These are phyloP conservation scores for Plantago elongata DNA, from an alignment of 257 asterid species.

Conservation along the genomic window DNA sequence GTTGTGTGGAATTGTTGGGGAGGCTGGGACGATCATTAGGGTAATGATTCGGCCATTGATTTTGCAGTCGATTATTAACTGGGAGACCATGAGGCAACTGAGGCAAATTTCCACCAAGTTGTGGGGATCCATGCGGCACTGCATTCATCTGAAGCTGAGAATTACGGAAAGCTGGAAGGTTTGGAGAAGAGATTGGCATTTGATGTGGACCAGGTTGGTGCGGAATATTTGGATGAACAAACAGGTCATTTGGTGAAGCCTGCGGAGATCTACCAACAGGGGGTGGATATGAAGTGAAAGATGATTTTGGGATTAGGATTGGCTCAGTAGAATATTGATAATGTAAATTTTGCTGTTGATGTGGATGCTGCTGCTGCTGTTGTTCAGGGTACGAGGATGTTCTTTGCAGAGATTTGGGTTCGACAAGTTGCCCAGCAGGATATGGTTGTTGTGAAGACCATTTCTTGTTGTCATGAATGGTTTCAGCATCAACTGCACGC, in stretches of 20 bases:
- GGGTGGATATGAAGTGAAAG: constrained; percentile 76
- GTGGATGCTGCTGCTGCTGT: constrained; percentile 59
- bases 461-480: constrained; percentile 44
- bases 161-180: constrained; percentile 50
- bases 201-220: constrained; percentile 42
- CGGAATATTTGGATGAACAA: constrained; percentile 36
- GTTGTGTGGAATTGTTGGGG: constrained; percentile 49
- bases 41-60: constrained; percentile 55
- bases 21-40: constrained; percentile 54
- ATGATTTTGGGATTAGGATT: constrained; percentile 47
- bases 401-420: constrained; percentile 54
- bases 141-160: constrained; percentile 48
- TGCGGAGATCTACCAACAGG: constrained; percentile 67
- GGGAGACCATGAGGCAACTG: constrained; percentile 62
- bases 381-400: constrained; percentile 87
- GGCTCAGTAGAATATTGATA: constrained; percentile 77
- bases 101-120: constrained; percentile 60
- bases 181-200: constrained; percentile 45
- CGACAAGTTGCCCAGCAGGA: constrained; percentile 41
- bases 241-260: constrained; percentile 57
- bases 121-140: constrained; percentile 50
- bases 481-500: constrained; percentile 46
- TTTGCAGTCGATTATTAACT: constrained; percentile 52
- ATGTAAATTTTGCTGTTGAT: constrained; percentile 40
- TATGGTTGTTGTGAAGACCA: constrained; percentile 68